Evolutionary conservation across 202 grass and related monocot genomes (phyloP).

Genomic region (Dendrocalamus latiflorus): DNA sequence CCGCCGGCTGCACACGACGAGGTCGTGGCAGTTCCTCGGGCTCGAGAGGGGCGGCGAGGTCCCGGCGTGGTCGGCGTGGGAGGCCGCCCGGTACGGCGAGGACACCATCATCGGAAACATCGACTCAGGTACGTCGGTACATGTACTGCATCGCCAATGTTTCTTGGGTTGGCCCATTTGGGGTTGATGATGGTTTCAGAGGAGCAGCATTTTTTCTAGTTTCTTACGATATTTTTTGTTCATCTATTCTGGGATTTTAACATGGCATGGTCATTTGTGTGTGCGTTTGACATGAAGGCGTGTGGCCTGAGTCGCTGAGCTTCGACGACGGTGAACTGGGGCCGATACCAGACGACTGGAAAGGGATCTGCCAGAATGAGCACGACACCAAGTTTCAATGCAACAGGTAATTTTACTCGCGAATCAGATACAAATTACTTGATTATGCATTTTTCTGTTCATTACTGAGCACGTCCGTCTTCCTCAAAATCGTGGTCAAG

Average conservation of each 20-base stretch:
- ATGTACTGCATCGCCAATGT: no score
- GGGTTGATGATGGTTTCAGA: no score
- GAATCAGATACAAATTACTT: background rate
- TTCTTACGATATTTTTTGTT: background rate
- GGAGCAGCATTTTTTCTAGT: no score
- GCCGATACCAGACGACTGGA: conserved; percentile 56
- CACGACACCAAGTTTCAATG: conserved; percentile 54
- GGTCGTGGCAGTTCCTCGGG: conserved; percentile 81
- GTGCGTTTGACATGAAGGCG: conserved; percentile 35
- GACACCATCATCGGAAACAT: conserved; percentile 75
- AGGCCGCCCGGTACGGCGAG: conserved; percentile 52
- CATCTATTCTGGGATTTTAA: background rate
- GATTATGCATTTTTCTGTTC: no score
- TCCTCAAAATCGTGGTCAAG: no score
- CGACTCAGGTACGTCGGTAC: conserved; percentile 50
- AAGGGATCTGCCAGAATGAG: conserved; percentile 74
- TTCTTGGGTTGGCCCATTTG: no score
- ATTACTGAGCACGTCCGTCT: no score
- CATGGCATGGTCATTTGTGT: background rate
- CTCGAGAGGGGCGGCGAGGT: conserved; percentile 48
- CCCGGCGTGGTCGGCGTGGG: conserved; percentile 56
- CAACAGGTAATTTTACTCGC: conserved; percentile 47
- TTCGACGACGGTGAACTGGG: conserved; percentile 62
- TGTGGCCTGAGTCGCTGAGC: conserved; percentile 90
- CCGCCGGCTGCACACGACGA: conserved; percentile 67